These are phyloP conservation scores for Dendrocalamus latiflorus DNA, from an alignment of 202 grass and related monocot genomes.

Conservation along the genomic window DNA sequence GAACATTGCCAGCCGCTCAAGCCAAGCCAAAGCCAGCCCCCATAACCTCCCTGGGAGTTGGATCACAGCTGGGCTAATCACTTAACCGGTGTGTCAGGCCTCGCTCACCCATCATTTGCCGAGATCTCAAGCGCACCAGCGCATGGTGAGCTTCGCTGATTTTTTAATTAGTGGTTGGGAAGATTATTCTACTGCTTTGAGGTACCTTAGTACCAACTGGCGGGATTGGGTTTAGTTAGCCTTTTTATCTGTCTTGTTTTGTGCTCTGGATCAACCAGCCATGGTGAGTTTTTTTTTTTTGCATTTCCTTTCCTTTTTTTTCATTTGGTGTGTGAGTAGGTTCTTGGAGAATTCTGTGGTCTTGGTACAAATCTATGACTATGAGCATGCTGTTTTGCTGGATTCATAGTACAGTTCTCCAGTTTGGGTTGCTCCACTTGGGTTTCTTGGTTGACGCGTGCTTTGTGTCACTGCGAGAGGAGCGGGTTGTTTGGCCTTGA, in stretches of 20 bases:
- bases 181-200: background rate
- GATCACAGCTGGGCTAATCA: slow-evolving; percentile 38
- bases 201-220: slow-evolving; percentile 22
- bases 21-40: slow-evolving; percentile 22
- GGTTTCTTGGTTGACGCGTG: background rate
- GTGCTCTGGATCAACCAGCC: slow-evolving; percentile 32
- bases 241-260: slow-evolving; percentile 5
- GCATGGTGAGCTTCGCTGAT: slow-evolving; percentile 35
- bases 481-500: too few relatives aligned
- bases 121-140: too few relatives aligned
- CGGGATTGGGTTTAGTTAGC: slow-evolving; percentile 17
- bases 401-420: slow-evolving; percentile 8
- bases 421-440: background rate
- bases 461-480: background rate
- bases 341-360: background rate
- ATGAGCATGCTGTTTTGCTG: slow-evolving; percentile 1
- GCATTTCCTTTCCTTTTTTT: too few relatives aligned
- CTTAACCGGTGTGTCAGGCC: background rate
- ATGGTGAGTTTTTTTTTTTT: slow-evolving; percentile 25
- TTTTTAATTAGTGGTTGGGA: slow-evolving; percentile 7
- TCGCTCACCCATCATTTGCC: background rate
- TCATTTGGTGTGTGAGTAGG: background rate
- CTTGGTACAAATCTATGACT: background rate
- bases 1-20: slow-evolving; percentile 32
- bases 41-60: slow-evolving; percentile 15